These are phyloP conservation scores for Dissophora globulifera DNA, from an alignment of 192 early-diverging fungal species.

Conservation along the genomic window DNA sequence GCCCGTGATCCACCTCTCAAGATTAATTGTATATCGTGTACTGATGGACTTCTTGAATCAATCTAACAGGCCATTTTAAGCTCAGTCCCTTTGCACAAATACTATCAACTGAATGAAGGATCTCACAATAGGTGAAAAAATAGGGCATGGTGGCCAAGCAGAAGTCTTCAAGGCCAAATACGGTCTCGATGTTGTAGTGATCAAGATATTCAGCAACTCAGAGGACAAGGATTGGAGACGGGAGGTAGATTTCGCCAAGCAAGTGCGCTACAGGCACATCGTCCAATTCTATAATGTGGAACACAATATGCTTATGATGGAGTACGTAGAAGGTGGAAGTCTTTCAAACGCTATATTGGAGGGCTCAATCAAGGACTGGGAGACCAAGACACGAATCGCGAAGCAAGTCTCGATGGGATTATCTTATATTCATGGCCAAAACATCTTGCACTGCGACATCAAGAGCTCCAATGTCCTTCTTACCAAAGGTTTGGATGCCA, in stretches of 20 bases:
- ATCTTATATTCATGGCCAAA: constrained; percentile 17
- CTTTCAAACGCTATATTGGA: constrained; percentile 2
- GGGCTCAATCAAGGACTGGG: constrained; percentile 1
- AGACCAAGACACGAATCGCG: not conserved
- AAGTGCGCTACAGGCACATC: constrained; percentile 2
- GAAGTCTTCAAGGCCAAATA: not conserved
- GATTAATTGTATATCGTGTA: too few species aligned
- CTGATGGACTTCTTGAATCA: too few species aligned
- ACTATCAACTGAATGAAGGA: not conserved
- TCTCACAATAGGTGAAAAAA: constrained; percentile 1
- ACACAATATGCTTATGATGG: constrained; percentile 10
- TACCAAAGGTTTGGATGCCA: constrained; percentile 5
- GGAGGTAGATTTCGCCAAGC: not conserved
- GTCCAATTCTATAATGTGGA: constrained; percentile 10
- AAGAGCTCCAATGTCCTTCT: constrained; percentile 22
- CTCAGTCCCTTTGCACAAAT: not conserved
- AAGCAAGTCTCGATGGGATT: constrained; percentile 23
- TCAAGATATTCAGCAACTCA: constrained; percentile 1
- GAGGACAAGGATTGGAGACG: not conserved
- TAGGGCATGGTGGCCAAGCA: constrained; percentile 4
- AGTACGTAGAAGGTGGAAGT: constrained; percentile 10
- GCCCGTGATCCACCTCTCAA: too few species aligned
- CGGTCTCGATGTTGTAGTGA: constrained; percentile 3
- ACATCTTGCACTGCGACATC: constrained; percentile 32
- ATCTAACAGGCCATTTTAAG: not conserved